Base-by-base conservation (phyloP, 2,329 filamentous ascomycete genomes). In the Chaetoscypha palmicola region DNA sequence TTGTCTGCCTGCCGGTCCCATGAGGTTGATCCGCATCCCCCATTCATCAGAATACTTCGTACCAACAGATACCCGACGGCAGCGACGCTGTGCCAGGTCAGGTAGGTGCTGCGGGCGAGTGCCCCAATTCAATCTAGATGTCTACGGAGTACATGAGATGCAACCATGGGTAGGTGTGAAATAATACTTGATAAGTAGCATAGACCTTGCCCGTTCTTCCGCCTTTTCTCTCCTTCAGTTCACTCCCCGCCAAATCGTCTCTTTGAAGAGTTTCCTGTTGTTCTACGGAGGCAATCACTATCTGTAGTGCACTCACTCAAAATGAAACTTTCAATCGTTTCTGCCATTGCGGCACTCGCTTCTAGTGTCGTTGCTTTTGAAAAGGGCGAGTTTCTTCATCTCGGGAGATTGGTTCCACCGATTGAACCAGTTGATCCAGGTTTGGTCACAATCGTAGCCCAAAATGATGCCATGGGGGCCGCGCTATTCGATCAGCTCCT, bases 401-500 rank as follows among this genome's bases (percentile, higher is more conserved):
- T 50, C 21, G 50, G 52, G 20, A 49, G 48, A 45, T 41, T 59
- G 11, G 24, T 55, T 39, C 55, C 54, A 28, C 56, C 57, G 14
- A 22, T 55, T 7, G 53, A 53, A 16, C 24, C 49, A 23, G 49
- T 28, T n/a, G 54, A 58, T 35, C 42, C 49, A 16, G 46, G 35
- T 9, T 20, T 26, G 1, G 24, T 46, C 8, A 37, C 49, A 9
- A 36, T 48, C 3, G 21, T 30, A 26, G 33, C 43, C 8, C 50
- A 17, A 17, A 17, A 14, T 19, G 53, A 48, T 35, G 48, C 37
- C 14, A 58, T 51, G 5, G 58, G 58, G 2, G 45, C 48, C 10
- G 50, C 45, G 1, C 58, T 56, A 41, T 60, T 61, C 42, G 48
- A 50, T 21, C 77, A 81, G 58, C 64, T 74, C 42, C 72, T 81